phyloP scores from a whole-genome alignment of 805 yeast genomes.

The Saccharomycopsis olivae region DNA sequence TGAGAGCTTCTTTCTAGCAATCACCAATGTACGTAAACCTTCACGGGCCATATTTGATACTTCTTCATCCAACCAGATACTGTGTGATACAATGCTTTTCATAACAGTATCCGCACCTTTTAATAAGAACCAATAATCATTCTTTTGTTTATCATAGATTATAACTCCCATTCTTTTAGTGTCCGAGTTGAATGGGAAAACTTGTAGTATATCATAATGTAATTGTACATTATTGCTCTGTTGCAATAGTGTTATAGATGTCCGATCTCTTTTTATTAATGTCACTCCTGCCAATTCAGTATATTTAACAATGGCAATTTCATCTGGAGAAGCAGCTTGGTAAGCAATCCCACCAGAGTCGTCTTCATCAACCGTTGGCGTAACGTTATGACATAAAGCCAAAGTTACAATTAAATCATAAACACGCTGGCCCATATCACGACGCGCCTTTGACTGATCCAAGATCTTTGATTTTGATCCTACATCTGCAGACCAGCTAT shows the following conservation, averaged over 20 bases:
- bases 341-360: constrained; percentile 67
- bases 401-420: constrained; percentile 72
- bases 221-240: constrained; percentile 35
- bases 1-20: constrained; percentile 71
- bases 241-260: constrained; percentile 58
- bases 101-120: constrained; percentile 98
- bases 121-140: constrained; percentile 74
- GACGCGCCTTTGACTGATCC: constrained; percentile 33
- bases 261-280: constrained; percentile 72
- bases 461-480: constrained; percentile 20
- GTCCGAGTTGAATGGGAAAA: constrained; percentile 92
- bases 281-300: constrained; percentile 81
- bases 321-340: constrained; percentile 99
- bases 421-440: constrained; percentile 66
- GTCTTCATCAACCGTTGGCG: constrained; percentile 81
- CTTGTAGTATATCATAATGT: constrained; percentile 58
- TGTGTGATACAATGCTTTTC: constrained; percentile 68
- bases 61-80: constrained; percentile 97
- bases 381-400: constrained; percentile 95
- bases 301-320: constrained; percentile 90
- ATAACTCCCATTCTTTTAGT: constrained; percentile 94
- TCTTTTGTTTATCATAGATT: constrained; percentile 48
- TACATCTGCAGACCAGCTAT: constrained; percentile 14
- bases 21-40: constrained; percentile 89
- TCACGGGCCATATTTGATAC: constrained; percentile 97